Percentiles rank a stretch among this genome's conserved stretches.
These are phyloP conservation scores for Penicillium paxilli DNA, from an alignment of 495 filamentous ascomycete genomes.

Conservation along the genomic window DNA sequence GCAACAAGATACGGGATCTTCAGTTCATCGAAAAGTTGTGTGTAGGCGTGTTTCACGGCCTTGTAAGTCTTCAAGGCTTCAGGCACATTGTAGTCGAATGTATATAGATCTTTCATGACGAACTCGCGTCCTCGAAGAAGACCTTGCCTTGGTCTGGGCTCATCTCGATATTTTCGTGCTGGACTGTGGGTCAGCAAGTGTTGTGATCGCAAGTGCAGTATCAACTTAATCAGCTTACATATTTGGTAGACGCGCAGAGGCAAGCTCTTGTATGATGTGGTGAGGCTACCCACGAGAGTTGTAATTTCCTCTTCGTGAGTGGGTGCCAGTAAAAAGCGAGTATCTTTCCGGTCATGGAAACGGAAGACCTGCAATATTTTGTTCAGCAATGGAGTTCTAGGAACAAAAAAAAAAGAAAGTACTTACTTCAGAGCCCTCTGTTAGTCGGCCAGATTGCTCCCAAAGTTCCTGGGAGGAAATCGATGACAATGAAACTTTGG, in stretches of 20 bases:
- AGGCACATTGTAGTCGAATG: constrained; percentile 72
- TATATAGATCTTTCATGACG: constrained; percentile 98
- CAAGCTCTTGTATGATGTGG: constrained; percentile 84
- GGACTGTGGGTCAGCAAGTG: constrained; percentile 6
- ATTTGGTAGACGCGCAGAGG: constrained; percentile 91
- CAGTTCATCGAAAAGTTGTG: constrained; percentile 74
- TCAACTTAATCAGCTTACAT: constrained; percentile 52
- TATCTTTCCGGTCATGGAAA: constrained; percentile 75
- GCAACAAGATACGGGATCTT: constrained; percentile 83
- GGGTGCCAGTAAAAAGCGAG: constrained; percentile 76
- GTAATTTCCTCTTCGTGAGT: constrained; percentile 99
- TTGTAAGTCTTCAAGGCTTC: constrained; percentile 76
- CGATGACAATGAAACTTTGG: constrained; percentile 83
- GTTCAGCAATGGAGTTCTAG: neutral
- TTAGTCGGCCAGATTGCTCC: constrained; percentile 66
- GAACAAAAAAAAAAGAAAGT: neutral
- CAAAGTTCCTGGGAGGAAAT: constrained; percentile 85
- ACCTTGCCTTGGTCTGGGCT: constrained; percentile 82
- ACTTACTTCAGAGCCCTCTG: constrained; percentile 59
- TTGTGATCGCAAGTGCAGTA: neutral
- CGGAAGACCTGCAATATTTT: constrained; percentile 68
- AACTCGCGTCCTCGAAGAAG: constrained; percentile 91
- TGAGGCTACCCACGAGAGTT: constrained; percentile 64
- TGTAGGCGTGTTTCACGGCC: constrained; percentile 69
- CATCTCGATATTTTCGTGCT: constrained; percentile 94